Percentiles rank a stretch among this genome's conserved stretches.
Conservation (phyloP, 1,284 basidiomycete species). For the Phenoliferia sp. region DNA sequence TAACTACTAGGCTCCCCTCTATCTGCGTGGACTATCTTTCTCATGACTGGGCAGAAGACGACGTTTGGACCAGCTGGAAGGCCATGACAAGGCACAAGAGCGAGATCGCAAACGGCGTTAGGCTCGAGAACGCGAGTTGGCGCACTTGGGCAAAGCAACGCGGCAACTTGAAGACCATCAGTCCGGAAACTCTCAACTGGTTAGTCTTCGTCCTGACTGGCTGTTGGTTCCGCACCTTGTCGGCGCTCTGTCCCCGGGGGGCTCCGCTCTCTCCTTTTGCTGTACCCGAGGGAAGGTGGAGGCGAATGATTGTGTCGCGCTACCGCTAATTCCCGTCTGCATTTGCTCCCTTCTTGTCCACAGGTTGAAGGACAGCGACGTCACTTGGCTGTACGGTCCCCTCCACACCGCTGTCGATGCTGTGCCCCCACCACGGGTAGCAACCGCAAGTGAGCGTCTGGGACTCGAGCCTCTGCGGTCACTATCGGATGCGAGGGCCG, state of each 20-base stretch:
- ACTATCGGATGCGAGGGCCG: constrained; percentile 15
- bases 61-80: constrained; percentile 97
- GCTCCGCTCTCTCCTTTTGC: not conserved
- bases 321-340: no score
- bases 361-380: constrained; percentile 99
- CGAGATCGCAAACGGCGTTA: constrained; percentile 90
- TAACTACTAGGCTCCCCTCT: constrained; percentile 51
- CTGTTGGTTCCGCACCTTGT: not conserved
- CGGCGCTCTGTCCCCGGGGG: not conserved
- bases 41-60: constrained; percentile 96
- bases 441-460: constrained; percentile 52
- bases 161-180: constrained; percentile 90
- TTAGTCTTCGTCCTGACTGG: constrained; percentile 52
- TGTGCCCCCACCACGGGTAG: constrained; percentile 51
- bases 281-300: no score
- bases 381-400: constrained; percentile 98
- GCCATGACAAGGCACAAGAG: constrained; percentile 98
- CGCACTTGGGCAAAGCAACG: constrained; percentile 99
- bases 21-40: constrained; percentile 66
- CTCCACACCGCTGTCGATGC: constrained; percentile 82
- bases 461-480: constrained; percentile 46
- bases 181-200: constrained; percentile 97
- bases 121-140: constrained; percentile 97
- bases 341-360: not conserved
- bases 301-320: not conserved